Conservation (phyloP, 2,329 filamentous ascomycete species). For the Escovopsis weberi region DNA sequence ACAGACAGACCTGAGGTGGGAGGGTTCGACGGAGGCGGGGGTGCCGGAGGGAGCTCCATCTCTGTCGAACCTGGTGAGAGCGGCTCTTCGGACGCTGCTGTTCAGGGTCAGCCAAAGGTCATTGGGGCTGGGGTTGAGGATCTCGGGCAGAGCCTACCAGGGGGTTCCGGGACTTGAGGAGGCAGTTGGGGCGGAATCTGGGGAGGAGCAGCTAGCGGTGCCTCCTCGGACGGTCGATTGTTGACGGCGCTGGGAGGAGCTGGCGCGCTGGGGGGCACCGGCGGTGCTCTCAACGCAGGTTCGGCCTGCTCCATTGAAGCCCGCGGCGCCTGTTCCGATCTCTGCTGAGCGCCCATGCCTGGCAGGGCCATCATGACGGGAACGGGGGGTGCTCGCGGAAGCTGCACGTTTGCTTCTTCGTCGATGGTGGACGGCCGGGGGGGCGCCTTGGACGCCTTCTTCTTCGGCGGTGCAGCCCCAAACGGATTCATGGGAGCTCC, state of each 20-base stretch:
- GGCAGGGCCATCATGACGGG: slow-evolving; percentile 53
- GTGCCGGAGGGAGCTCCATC: slow-evolving; percentile 41
- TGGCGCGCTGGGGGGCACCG: slow-evolving; percentile 15
- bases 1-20: slow-evolving; percentile 44
- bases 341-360: slow-evolving; percentile 50
- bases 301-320: slow-evolving; percentile 18
- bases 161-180: slow-evolving; percentile 1
- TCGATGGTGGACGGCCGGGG: slow-evolving; percentile 26
- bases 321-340: slow-evolving; percentile 27
- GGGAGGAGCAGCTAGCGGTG: slow-evolving; percentile 18
- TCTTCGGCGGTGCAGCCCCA: slow-evolving; percentile 30
- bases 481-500: slow-evolving; percentile 56
- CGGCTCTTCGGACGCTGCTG: slow-evolving; percentile 11
- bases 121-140: too few relatives aligned
- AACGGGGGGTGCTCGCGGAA: slow-evolving; percentile 33
- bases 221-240: slow-evolving; percentile 18
- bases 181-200: slow-evolving; percentile 1
- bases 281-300: slow-evolving; percentile 11
- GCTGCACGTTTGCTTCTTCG: slow-evolving; percentile 29
- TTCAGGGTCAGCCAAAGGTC: slow-evolving; percentile 9
- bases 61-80: slow-evolving; percentile 31
- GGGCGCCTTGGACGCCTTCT: slow-evolving; percentile 34
- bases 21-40: slow-evolving; percentile 30
- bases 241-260: slow-evolving; percentile 12
- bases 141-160: slow-evolving; percentile 10